phyloP scores from a whole-genome alignment of 1,284 basidiomycete species.

The Microbotryum lychnidis-dioicae region DNA sequence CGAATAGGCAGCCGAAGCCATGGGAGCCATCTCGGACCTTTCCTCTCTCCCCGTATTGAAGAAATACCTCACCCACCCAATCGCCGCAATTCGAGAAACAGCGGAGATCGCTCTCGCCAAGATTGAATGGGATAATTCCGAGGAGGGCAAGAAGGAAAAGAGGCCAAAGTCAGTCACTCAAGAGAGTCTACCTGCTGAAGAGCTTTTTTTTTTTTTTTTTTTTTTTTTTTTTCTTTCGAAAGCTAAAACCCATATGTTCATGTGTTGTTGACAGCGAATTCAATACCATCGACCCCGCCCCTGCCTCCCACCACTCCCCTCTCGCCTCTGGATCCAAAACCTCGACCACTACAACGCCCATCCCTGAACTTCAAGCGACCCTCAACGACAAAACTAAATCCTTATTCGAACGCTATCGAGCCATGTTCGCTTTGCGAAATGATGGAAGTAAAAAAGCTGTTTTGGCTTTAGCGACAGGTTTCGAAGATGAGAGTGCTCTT shows the following conservation, averaged over 20 bases:
- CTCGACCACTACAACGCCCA: slow-evolving; percentile 33
- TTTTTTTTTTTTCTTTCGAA: too few relatives aligned
- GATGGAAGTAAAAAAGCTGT: slow-evolving; percentile 66
- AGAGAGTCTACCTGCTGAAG: too few relatives aligned
- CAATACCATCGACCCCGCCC: slow-evolving; percentile 91
- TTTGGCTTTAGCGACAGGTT: slow-evolving; percentile 81
- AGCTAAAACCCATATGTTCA: background rate
- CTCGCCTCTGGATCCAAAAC: slow-evolving; percentile 29
- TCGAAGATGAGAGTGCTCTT: slow-evolving; percentile 73
- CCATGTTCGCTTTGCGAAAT: slow-evolving; percentile 96
- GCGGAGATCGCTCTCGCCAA: slow-evolving; percentile 95
- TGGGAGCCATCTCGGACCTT: slow-evolving; percentile 80
- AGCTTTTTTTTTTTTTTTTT: too few relatives aligned
- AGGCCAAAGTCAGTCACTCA: slow-evolving; percentile 30
- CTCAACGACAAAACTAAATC: slow-evolving; percentile 63
- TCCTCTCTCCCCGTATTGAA: slow-evolving; percentile 62
- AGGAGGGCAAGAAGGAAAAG: slow-evolving; percentile 39
- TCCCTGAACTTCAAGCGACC: slow-evolving; percentile 51
- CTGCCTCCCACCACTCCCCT: slow-evolving; percentile 46
- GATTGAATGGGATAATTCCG: slow-evolving; percentile 78
- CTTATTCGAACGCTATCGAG: slow-evolving; percentile 90
- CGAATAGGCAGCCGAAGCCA: slow-evolving; percentile 83
- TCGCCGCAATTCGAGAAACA: slow-evolving; percentile 84
- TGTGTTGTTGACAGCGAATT: slow-evolving; percentile 48
- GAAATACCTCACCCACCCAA: slow-evolving; percentile 55